Conservation (phyloP, 2,329 filamentous ascomycete species). For the Lizonia empirigonia region DNA sequence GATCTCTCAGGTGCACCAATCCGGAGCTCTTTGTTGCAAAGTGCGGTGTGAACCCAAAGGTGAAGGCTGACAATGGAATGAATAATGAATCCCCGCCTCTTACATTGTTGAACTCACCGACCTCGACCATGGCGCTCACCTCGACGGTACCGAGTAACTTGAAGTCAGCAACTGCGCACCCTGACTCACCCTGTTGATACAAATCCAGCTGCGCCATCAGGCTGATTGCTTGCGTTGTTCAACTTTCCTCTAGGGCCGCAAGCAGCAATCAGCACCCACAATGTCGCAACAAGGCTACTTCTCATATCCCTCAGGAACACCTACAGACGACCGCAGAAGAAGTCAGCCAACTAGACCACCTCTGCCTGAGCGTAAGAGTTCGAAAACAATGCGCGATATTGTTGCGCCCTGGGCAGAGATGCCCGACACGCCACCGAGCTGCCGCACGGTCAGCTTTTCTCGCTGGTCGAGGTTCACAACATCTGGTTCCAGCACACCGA, state of each 20-base stretch:
- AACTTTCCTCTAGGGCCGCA: background rate
- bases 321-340: background rate
- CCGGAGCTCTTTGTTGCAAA: slow-evolving; percentile 7
- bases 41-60: slow-evolving; percentile 15
- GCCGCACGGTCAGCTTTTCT: slow-evolving; percentile 24
- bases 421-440: slow-evolving; percentile 20
- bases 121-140: slow-evolving; percentile 12
- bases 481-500: slow-evolving; percentile 7
- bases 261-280: slow-evolving; percentile 1
- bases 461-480: slow-evolving; percentile 30
- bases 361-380: slow-evolving; percentile 13
- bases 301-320: slow-evolving; percentile 2
- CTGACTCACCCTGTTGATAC: slow-evolving; percentile 10
- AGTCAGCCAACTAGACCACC: slow-evolving; percentile 3
- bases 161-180: slow-evolving; percentile 2
- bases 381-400: slow-evolving; percentile 17
- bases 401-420: slow-evolving; percentile 18
- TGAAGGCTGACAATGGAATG: slow-evolving; percentile 16
- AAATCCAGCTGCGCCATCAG: slow-evolving; percentile 7
- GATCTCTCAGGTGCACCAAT: slow-evolving; percentile 14
- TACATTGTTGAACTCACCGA: slow-evolving; percentile 12
- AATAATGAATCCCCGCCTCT: slow-evolving; percentile 18
- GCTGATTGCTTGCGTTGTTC: slow-evolving; percentile 6
- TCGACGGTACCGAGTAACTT: slow-evolving; percentile 1
- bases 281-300: slow-evolving; percentile 21